Percentiles rank a stretch among this genome's conserved stretches.
phyloP scores from a whole-genome alignment of 805 yeast genomes.

The Candida taoyuanica region DNA sequence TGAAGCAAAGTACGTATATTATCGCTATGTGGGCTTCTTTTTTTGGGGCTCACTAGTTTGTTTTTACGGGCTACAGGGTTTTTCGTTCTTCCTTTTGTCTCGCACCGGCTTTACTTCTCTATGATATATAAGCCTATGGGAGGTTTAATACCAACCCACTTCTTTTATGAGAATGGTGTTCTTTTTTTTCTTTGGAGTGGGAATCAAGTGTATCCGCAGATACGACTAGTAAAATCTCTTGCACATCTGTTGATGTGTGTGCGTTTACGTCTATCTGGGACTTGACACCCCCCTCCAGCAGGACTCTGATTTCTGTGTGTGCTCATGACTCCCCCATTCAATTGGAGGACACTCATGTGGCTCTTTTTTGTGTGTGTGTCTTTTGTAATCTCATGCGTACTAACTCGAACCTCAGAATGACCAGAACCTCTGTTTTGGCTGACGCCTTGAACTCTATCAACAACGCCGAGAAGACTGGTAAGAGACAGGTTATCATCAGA shows the following conservation, averaged over 20 bases:
- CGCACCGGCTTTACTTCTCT: slow-evolving; percentile 5
- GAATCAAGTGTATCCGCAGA: slow-evolving; percentile 27
- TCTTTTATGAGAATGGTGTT: no score
- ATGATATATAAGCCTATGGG: no score
- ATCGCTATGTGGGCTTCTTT: no score
- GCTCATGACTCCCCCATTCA: slow-evolving; percentile 40
- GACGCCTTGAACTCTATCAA: slow-evolving; percentile 96
- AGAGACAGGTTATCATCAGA: slow-evolving; percentile 96
- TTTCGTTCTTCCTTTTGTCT: slow-evolving; percentile 1
- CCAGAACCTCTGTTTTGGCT: slow-evolving; percentile 97
- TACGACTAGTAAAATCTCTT: slow-evolving; percentile 10
- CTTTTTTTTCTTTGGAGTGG: no score
- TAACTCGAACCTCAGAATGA: slow-evolving; percentile 52
- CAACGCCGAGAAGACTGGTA: slow-evolving; percentile 99
- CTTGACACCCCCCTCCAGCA: slow-evolving; percentile 29
- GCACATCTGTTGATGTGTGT: slow-evolving; percentile 22
- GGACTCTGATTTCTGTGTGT: slow-evolving; percentile 9
- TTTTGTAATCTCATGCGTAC: slow-evolving; percentile 10
- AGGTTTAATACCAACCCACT: no score
- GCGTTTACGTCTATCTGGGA: slow-evolving; percentile 18
- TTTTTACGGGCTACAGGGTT: slow-evolving; percentile 20
- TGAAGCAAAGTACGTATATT: neutral
- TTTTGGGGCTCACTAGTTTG: slow-evolving; percentile 1
- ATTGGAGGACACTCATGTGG: slow-evolving; percentile 44
- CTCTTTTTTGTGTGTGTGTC: slow-evolving; percentile 22